Conservation (phyloP, 805 yeast species). For the Kuraishia piskuri region DNA sequence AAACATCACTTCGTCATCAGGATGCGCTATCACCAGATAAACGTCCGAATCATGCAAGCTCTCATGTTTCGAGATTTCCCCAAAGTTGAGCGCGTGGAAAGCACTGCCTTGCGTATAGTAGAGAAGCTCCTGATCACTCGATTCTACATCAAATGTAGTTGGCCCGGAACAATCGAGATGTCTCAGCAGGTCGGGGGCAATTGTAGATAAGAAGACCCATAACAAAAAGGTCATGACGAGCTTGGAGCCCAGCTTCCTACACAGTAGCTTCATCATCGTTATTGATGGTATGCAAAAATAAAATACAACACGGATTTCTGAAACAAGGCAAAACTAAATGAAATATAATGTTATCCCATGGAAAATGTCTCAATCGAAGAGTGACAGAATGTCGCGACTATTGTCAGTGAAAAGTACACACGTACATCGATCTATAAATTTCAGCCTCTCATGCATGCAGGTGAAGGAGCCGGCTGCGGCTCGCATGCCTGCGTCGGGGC, state of each 20-base stretch:
- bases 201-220: slow-evolving; percentile 4
- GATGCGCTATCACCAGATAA: slow-evolving; percentile 69
- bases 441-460: neutral
- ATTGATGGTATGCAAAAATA: neutral
- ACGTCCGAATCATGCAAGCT: slow-evolving; percentile 16
- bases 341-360: neutral
- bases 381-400: too few relatives aligned
- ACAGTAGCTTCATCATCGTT: neutral
- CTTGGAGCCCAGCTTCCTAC: neutral
- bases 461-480: neutral
- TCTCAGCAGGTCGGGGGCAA: neutral
- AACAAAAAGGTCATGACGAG: neutral
- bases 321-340: neutral
- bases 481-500: neutral
- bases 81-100: slow-evolving; percentile 15
- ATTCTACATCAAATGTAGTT: neutral
- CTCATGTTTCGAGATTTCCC: slow-evolving; percentile 8
- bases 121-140: neutral
- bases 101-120: slow-evolving; percentile 1
- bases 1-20: slow-evolving; percentile 98
- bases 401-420: too few relatives aligned
- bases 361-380: too few relatives aligned
- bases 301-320: too few relatives aligned
- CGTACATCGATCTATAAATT: neutral
- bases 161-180: neutral